phyloP scores from a whole-genome alignment of 2,329 filamentous ascomycete genomes.

The Cryphonectria japonica region DNA sequence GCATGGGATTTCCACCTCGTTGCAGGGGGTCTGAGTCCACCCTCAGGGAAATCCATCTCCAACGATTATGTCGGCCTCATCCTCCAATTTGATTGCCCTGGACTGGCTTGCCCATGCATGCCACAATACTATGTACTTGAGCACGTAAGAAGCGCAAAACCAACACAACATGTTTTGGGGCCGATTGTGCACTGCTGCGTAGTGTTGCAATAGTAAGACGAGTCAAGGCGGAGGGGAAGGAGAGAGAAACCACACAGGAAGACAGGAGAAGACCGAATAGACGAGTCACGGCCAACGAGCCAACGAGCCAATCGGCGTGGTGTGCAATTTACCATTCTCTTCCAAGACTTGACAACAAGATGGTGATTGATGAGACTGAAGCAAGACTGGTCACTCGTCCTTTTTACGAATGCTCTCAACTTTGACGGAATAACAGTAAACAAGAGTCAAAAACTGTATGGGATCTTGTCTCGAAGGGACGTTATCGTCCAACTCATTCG shows the following conservation, averaged over 20 bases:
- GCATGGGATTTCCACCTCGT: neutral
- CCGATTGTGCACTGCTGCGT: neutral
- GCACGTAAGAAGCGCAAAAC: neutral
- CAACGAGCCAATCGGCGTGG: neutral
- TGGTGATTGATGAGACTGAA: neutral
- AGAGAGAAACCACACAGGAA: neutral
- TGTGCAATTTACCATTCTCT: neutral
- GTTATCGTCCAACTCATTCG: neutral
- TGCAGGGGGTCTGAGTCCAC: constrained; percentile 4
- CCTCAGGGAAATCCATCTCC: neutral
- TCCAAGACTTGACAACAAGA: neutral
- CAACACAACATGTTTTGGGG: neutral
- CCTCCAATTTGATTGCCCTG: too few relatives aligned
- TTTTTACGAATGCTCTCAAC: neutral
- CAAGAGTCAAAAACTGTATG: neutral
- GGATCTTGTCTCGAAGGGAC: neutral
- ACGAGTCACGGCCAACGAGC: neutral
- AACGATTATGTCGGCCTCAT: neutral
- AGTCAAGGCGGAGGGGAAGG: neutral
- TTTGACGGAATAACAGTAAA: neutral
- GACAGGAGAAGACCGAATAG: neutral
- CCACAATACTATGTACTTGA: neutral
- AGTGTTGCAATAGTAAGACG: neutral
- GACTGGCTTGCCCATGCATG: neutral
- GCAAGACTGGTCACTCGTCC: neutral